phyloP scores from a whole-genome alignment of 1,284 basidiomycete species.

The Pseudozyma sp. region DNA sequence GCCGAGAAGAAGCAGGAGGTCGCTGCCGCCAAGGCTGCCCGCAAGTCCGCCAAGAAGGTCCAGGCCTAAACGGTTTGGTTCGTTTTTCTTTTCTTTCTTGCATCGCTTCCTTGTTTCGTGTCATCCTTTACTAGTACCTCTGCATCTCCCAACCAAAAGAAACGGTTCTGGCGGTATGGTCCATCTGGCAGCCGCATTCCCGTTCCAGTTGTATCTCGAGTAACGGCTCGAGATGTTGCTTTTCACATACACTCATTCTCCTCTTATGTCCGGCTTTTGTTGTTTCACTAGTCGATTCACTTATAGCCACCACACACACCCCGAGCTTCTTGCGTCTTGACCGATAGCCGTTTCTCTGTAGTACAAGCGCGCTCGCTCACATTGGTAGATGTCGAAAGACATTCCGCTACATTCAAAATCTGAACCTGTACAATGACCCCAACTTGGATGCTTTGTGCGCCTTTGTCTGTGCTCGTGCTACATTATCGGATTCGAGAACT shows the following conservation, averaged over 20 bases:
- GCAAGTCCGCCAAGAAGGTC: slow-evolving; percentile 53
- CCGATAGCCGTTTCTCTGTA: slow-evolving; percentile 43
- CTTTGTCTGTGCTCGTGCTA: not conserved
- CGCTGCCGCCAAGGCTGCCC: slow-evolving; percentile 48
- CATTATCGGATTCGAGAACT: not conserved
- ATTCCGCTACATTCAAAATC: slow-evolving; percentile 23
- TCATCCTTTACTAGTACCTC: slow-evolving; percentile 12
- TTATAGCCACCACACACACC: slow-evolving; percentile 10
- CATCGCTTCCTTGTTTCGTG: slow-evolving; percentile 28
- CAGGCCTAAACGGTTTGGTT: slow-evolving; percentile 41
- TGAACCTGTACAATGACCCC: slow-evolving; percentile 51
- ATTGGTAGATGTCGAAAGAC: slow-evolving; percentile 10
- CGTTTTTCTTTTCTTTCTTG: slow-evolving; percentile 11
- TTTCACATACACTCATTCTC: slow-evolving; percentile 1
- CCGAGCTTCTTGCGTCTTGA: slow-evolving; percentile 29
- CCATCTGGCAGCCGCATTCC: slow-evolving; percentile 16
- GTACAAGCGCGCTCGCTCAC: slow-evolving; percentile 25
- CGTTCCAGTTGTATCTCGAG: slow-evolving; percentile 31
- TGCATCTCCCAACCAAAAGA: slow-evolving; percentile 33
- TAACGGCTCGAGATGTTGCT: slow-evolving; percentile 38
- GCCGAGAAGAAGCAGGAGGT: slow-evolving; percentile 84
- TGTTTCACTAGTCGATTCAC: slow-evolving; percentile 7
- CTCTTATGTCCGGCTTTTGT: not conserved
- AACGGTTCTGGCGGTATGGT: slow-evolving; percentile 23
- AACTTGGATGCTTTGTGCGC: slow-evolving; percentile 3